Evolutionary conservation across 768 basidiomycete species (phyloP), one percentile per base, ranked within the genome.

Genomic region (Panaeolus cyanescens): DNA sequence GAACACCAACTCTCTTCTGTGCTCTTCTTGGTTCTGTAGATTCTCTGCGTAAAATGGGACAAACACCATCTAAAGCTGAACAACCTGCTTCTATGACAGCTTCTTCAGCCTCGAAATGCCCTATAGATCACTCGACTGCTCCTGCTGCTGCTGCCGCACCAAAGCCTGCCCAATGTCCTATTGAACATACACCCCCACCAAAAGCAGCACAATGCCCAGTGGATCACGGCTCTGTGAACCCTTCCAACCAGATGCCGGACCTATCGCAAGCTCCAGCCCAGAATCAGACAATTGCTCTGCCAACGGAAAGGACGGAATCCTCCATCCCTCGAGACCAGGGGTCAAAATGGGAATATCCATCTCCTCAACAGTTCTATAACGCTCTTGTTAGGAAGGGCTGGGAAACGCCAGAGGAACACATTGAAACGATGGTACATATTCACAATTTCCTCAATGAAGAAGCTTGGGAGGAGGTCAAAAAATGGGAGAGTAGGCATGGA

Each of bases 361-460:
- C 91, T 2, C 94, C 96, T 9, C 96, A 99, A 74, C 96, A 98
- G 73, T 98, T 99, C 71, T 96, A 98, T 74, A 99, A 99, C 74
- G 96, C 96, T 0, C 83, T 99, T 13, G 93, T 93, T 9, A 80
- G 95, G 63, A 99, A 99, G 72, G 97, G 97, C 2, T 95, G 92
- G 92, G 95, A 96, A 75, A 96, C 97, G 2, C 95, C 95, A 0
- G 95, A 96, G 74, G 94, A 98, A 67, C 91, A 95, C 74, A 85
- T 98, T 45, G 96, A 95, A 72, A 93, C 89, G 25, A 97, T 99
- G 93, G 97, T 99, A 42, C 89, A 95, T 62, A 98, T 99, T 33
- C 97, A 99, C 72, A 99, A 99, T 73, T 98, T 96, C 67, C 73
- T 99, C 74, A 99, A 99, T 69, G 97, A 99, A 77, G 83, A 89